Evolutionary conservation across 2,329 filamentous ascomycete species (phyloP).

Genomic region (Hymenoscyphus linearis): DNA sequence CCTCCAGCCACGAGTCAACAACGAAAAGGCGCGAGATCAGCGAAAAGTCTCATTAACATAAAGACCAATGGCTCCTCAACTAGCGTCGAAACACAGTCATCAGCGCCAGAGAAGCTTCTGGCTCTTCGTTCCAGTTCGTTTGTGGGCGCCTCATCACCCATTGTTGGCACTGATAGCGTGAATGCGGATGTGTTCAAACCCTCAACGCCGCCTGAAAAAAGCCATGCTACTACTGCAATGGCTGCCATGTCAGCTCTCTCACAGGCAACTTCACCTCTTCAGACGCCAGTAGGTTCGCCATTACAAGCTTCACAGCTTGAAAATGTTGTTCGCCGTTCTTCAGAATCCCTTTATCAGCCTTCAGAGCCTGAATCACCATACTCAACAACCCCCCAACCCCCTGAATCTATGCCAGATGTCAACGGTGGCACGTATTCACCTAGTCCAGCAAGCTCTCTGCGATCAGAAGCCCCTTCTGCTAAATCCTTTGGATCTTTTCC

Average conservation of each 20-base stretch:
- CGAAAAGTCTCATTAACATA: constrained; percentile 22
- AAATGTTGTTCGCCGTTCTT: constrained; percentile 43
- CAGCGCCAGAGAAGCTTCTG: constrained; percentile 42
- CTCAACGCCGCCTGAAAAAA: constrained; percentile 48
- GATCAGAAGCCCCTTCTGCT: constrained; percentile 37
- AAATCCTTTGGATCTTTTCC: constrained; percentile 35
- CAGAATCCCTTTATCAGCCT: constrained; percentile 43
- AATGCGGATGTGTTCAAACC: constrained; percentile 60
- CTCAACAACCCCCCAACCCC: constrained; percentile 29
- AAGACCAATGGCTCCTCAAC: constrained; percentile 42
- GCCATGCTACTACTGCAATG: constrained; percentile 58
- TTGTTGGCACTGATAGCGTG: constrained; percentile 61
- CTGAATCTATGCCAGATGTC: constrained; percentile 14
- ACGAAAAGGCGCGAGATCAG: constrained; percentile 37
- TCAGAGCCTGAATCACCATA: constrained; percentile 35
- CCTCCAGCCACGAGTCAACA: constrained; percentile 44
- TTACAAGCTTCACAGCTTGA: constrained; percentile 36
- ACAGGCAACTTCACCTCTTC: constrained; percentile 45
- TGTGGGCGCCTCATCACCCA: constrained; percentile 55
- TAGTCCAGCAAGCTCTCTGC: constrained; percentile 36
- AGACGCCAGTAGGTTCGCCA: constrained; percentile 42
- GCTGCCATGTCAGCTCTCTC: constrained; percentile 62
- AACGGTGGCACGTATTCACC: constrained; percentile 21
- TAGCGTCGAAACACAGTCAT: constrained; percentile 43
- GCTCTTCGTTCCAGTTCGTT: constrained; percentile 58